Conservation (phyloP, 2,329 filamentous ascomycete species). For the Cladosporium sp. region DNA sequence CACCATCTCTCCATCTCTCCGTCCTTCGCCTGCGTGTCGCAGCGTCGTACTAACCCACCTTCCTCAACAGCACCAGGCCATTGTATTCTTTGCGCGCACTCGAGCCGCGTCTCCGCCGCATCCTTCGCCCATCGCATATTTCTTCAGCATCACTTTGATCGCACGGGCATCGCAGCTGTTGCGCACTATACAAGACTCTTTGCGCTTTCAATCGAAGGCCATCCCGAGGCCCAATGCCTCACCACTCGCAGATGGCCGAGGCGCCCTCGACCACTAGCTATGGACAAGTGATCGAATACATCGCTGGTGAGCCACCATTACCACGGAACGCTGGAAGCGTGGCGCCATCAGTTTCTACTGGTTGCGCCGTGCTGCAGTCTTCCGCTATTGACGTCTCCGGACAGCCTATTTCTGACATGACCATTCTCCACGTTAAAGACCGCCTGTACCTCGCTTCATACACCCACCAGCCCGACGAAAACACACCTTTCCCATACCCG, state of each 20-base stretch:
- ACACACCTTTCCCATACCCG: constrained; percentile 85
- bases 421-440: constrained; percentile 58
- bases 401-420: constrained; percentile 33
- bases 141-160: neutral
- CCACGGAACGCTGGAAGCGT: constrained; percentile 5
- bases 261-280: constrained; percentile 54
- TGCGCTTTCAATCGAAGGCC: constrained; percentile 9
- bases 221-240: constrained; percentile 16
- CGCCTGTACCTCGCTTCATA: constrained; percentile 95
- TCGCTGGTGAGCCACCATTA: constrained; percentile 67
- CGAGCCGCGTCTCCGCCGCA: neutral
- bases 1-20: neutral
- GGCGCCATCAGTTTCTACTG: constrained; percentile 16
- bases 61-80: constrained; percentile 12
- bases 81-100: constrained; percentile 15
- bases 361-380: neutral
- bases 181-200: constrained; percentile 22
- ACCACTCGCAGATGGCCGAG: constrained; percentile 25
- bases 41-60: constrained; percentile 14
- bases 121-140: constrained; percentile 3
- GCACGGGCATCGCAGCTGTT: neutral
- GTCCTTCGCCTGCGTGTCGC: neutral
- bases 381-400: constrained; percentile 20
- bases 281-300: constrained; percentile 93
- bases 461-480: constrained; percentile 73